A percentile compares a stretch with the other conserved stretches of the same genome.
These are phyloP conservation scores for Stephanocyclus meneghinianus DNA, from an alignment of 352 stramenopile species.

Conservation along the genomic window DNA sequence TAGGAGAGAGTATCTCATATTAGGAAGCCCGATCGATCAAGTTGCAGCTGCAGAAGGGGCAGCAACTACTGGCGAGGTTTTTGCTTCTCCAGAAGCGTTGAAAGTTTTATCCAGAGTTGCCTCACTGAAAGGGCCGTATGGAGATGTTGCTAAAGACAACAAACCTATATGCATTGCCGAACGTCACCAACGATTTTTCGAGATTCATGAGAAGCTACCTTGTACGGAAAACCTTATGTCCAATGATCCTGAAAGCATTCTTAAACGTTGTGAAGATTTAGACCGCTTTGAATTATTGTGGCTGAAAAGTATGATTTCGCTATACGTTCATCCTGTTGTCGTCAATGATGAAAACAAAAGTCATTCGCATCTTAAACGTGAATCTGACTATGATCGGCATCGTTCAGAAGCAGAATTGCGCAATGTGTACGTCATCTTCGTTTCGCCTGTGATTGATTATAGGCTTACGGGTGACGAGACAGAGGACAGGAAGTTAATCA, in stretches of 20 bases:
- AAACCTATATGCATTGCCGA: slow-evolving; percentile 48
- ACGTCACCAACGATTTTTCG: slow-evolving; percentile 45
- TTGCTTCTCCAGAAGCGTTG: slow-evolving; percentile 48
- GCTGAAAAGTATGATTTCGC: slow-evolving; percentile 52
- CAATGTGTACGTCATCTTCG: slow-evolving; percentile 69
- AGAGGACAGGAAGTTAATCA: slow-evolving; percentile 49
- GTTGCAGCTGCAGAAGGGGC: slow-evolving; percentile 39
- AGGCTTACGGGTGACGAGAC: slow-evolving; percentile 54
- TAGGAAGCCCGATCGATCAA: slow-evolving; percentile 70
- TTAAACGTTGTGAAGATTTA: slow-evolving; percentile 44
- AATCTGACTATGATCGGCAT: slow-evolving; percentile 40
- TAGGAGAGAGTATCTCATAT: slow-evolving; percentile 66
- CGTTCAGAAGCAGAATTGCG: slow-evolving; percentile 65
- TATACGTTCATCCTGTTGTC: slow-evolving; percentile 73
- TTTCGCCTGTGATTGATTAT: slow-evolving; percentile 57
- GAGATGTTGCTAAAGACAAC: not conserved
- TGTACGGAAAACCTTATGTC: not conserved
- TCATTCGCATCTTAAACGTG: slow-evolving; percentile 21
- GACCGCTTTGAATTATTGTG: slow-evolving; percentile 41
- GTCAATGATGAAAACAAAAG: slow-evolving; percentile 60
- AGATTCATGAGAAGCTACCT: slow-evolving; percentile 18
- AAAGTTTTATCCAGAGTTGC: slow-evolving; percentile 21
- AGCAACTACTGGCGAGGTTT: slow-evolving; percentile 43
- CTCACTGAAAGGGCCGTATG: slow-evolving; percentile 4
- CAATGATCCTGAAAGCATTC: slow-evolving; percentile 30